Evolutionary conservation across 768 basidiomycete species (phyloP).

Genomic region (Hygrophoropsis aurantiaca): DNA sequence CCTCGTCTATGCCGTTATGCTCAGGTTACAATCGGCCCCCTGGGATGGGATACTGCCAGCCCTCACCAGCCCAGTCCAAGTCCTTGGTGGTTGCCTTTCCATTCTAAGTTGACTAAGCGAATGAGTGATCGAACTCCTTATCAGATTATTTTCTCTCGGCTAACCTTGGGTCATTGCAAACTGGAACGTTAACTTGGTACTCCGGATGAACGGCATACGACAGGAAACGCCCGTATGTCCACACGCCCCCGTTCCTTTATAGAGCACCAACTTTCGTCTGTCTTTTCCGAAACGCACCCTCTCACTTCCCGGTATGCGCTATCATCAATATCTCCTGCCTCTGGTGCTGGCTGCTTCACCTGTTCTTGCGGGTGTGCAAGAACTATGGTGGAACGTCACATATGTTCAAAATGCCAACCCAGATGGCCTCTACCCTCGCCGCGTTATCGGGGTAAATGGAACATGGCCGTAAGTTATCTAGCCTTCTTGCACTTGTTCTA

Average conservation of each 20-base stretch:
- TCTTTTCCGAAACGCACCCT: constrained; percentile 3
- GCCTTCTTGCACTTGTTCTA: not conserved
- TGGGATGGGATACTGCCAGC: too few species aligned
- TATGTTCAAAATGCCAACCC: constrained; percentile 77
- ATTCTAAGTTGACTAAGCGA: too few species aligned
- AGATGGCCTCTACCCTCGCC: constrained; percentile 68
- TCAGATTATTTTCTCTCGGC: not conserved
- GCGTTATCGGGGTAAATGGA: constrained; percentile 80
- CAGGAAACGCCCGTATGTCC: not conserved
- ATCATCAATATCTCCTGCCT: constrained; percentile 23
- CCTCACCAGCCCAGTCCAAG: too few species aligned
- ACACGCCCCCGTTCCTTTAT: not conserved
- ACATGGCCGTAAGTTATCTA: constrained; percentile 76
- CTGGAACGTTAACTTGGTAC: not conserved
- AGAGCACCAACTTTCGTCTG: too few species aligned
- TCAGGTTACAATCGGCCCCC: too few species aligned
- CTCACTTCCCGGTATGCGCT: constrained; percentile 9
- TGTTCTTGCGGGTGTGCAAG: constrained; percentile 56
- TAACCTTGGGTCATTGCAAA: not conserved
- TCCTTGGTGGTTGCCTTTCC: too few species aligned
- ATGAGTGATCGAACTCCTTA: not conserved
- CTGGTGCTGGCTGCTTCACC: constrained; percentile 29
- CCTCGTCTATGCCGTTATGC: too few species aligned
- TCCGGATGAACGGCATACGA: not conserved
- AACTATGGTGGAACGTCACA: constrained; percentile 85